Base-by-base conservation (phyloP, 1,139 yeast species). In the Suhomyces atakaporum region DNA sequence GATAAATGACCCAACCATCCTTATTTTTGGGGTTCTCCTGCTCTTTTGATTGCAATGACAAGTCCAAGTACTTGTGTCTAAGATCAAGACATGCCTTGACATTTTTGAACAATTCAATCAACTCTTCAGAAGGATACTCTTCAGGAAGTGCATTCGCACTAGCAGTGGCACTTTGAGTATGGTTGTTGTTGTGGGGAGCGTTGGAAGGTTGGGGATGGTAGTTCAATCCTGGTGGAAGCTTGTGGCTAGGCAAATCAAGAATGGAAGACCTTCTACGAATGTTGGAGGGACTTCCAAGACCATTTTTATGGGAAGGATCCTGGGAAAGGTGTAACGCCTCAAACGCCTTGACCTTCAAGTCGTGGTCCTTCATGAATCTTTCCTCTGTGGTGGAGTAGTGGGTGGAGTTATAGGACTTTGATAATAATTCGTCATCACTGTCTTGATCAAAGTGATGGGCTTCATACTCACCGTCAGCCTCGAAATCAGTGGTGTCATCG, bases 11-110 rank as follows among this genome's bases (percentile, higher is more conserved):
- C 97, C 98, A 94, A 29, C 60, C 64, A 18, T 65, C 69, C 19
- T 46, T 50, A 58, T 92, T 90, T 57, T 89, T 89, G 2, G 98
- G 98, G 58, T 94, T 92, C 46, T 79, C 83, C 30, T 63, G 59
- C 32, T 84, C 87, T 32, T 79, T 68, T 1, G 43, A 36, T 63
- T 94, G 99, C 36, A 79, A 51, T 0, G 97, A 88, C 5, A 77
- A 51, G 1, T 63, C 55, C 61, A 86, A 84, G 56, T 90, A 94
- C 57, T 82, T 84, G 50, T 78, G 81, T 56, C 99, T 80, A 41
- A 86, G 58, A 14, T 77, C 81, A 44, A 92, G 73, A 54, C 97
- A 86, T 25, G 72, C 67, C 44, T 79, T 77, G 21, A 94, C 86
- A 43, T 84, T 80, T 18, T 73, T 58, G 57, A 84, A 92, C 51